These are phyloP conservation scores for Pythium rishiriense DNA, from an alignment of 352 stramenopile genomes.

Conservation along the genomic window DNA sequence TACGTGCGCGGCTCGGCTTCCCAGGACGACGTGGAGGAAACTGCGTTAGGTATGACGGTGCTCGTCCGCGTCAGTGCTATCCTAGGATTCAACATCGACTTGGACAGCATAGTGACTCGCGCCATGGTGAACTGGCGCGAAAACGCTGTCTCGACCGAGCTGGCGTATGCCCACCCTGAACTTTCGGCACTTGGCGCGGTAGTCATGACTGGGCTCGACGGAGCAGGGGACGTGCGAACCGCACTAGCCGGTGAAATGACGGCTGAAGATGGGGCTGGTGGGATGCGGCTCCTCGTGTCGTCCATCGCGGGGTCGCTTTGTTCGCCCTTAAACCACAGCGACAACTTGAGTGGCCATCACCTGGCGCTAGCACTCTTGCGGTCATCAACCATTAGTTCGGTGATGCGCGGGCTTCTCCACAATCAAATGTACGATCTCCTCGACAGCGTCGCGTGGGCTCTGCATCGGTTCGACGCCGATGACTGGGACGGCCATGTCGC, in stretches of 20 bases:
- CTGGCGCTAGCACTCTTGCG: background rate
- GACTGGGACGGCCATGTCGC: background rate
- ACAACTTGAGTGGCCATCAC: background rate
- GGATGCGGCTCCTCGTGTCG: background rate
- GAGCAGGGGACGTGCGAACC: background rate
- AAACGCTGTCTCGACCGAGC: background rate
- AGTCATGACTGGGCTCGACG: background rate
- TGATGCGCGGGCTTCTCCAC: background rate
- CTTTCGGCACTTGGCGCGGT: background rate
- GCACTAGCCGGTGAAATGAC: background rate
- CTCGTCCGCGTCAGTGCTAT: background rate
- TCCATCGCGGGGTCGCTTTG: background rate
- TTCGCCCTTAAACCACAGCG: background rate
- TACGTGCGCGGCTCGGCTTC: background rate
- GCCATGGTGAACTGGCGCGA: background rate
- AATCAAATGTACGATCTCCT: background rate
- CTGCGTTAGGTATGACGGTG: background rate
- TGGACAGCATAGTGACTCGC: background rate
- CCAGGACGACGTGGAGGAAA: background rate
- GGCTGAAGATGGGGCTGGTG: background rate
- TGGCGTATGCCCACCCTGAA: background rate
- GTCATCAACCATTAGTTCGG: background rate
- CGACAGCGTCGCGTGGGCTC: background rate
- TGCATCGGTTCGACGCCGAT: background rate
- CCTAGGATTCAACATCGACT: constrained; percentile 6